Conservation (phyloP, 345 rosid genomes). For the Raphanus sativus region DNA sequence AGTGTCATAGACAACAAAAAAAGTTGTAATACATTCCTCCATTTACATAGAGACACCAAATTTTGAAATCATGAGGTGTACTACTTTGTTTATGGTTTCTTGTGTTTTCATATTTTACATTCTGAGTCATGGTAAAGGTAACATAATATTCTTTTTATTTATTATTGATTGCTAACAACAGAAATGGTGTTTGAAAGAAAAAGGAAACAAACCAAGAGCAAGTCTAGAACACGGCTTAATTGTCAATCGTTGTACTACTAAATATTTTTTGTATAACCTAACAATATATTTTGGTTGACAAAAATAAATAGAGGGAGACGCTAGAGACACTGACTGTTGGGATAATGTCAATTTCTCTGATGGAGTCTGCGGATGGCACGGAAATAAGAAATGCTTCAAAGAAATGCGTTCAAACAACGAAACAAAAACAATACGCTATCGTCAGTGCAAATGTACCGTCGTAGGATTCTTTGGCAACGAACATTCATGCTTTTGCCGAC, state of each 20-base stretch:
- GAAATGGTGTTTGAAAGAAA: neutral
- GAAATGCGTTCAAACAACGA: neutral
- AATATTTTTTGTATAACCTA: neutral
- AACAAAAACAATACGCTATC: neutral
- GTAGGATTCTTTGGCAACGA: neutral
- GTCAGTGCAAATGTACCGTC: neutral
- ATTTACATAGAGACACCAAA: neutral
- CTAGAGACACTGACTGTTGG: slow-evolving; percentile 13
- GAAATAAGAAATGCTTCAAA: slow-evolving; percentile 13
- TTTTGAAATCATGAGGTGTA: slow-evolving; percentile 3
- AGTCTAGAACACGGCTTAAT: neutral
- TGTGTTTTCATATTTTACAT: slow-evolving; percentile 13
- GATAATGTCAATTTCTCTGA: neutral
- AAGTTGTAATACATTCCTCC: neutral
- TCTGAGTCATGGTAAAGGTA: slow-evolving; percentile 16
- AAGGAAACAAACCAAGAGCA: neutral
- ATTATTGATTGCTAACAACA: no score
- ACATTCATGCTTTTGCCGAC: slow-evolving; percentile 2
- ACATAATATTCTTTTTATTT: neutral
- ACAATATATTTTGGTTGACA: neutral
- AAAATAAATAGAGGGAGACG: neutral
- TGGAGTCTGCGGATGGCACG: neutral
- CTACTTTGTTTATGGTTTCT: slow-evolving; percentile 6
- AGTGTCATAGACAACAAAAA: neutral
- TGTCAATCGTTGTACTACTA: neutral